A percentile compares a stretch with the other conserved stretches of the same genome.
Conservation (phyloP, 1,139 yeast species). For the Hansenula anomala region DNA sequence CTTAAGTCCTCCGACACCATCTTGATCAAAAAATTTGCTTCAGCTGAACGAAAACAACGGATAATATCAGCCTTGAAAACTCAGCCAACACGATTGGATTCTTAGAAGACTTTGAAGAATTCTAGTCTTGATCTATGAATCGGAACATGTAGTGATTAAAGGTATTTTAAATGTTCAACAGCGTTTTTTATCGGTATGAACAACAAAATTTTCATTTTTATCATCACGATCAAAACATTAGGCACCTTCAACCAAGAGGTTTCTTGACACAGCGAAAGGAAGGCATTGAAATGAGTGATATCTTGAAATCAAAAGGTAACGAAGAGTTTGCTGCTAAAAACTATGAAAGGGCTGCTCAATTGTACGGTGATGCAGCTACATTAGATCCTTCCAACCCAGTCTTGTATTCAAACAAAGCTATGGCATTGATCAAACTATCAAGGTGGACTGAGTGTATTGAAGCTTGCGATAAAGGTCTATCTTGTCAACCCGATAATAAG, state of each 20-base stretch:
- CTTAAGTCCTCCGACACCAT: slow-evolving; percentile 44
- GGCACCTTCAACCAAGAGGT: too few relatives aligned
- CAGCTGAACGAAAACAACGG: too few relatives aligned
- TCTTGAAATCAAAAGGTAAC: slow-evolving; percentile 51
- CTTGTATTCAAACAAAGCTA: slow-evolving; percentile 75
- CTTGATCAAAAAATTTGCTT: slow-evolving; percentile 10
- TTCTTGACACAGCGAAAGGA: too few relatives aligned
- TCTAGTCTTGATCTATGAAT: too few relatives aligned
- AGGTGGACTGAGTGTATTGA: slow-evolving; percentile 52
- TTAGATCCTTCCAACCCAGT: slow-evolving; percentile 55
- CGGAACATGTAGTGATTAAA: too few relatives aligned
- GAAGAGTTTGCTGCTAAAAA: slow-evolving; percentile 52
- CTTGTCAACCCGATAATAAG: slow-evolving; percentile 17
- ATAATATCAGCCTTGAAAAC: too few relatives aligned
- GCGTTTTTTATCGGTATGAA: too few relatives aligned
- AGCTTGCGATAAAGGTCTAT: slow-evolving; percentile 58
- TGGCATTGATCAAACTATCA: slow-evolving; percentile 55
- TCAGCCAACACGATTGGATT: too few relatives aligned
- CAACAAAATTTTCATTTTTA: too few relatives aligned
- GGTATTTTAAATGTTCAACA: too few relatives aligned
- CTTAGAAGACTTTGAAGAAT: too few relatives aligned
- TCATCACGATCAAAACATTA: too few relatives aligned
- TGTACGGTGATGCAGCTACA: slow-evolving; percentile 63
- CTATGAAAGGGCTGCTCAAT: slow-evolving; percentile 51
- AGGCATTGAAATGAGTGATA: slow-evolving; percentile 22